Conservation (phyloP, 1,284 basidiomycete genomes). For the Veloboletus limbatus region DNA sequence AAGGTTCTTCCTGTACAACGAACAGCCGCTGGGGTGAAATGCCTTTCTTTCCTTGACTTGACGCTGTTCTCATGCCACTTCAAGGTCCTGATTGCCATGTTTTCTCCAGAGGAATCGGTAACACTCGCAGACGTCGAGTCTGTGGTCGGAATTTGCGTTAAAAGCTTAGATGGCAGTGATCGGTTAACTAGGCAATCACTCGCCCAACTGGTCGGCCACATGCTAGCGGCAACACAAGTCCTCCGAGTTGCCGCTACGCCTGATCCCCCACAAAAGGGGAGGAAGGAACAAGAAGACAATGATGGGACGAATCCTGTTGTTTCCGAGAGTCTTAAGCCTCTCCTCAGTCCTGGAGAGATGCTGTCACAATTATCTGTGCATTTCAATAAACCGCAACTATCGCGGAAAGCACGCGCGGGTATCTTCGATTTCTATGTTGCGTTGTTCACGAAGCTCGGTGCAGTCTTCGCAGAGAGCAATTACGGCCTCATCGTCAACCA, state of each 20-base stretch:
- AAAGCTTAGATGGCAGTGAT: conserved; percentile 80
- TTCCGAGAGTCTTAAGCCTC: conserved; percentile 64
- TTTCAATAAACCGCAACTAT: conserved; percentile 72
- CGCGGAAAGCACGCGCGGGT: conserved; percentile 76
- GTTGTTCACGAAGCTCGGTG: conserved; percentile 73
- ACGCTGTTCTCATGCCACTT: conserved; percentile 9
- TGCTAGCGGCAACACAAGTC: conserved; percentile 84
- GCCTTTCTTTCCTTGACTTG: not conserved
- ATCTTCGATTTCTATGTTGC: conserved; percentile 89
- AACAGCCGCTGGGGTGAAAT: conserved; percentile 71
- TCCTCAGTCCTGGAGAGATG: conserved; percentile 82
- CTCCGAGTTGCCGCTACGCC: conserved; percentile 52
- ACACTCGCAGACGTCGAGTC: conserved; percentile 75
- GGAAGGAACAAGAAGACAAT: conserved; percentile 62
- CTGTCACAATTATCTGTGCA: conserved; percentile 72
- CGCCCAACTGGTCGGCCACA: conserved; percentile 76
- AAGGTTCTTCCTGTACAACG: conserved; percentile 87
- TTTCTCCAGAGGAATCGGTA: conserved; percentile 53
- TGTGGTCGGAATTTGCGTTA: conserved; percentile 67
- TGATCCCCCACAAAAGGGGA: conserved; percentile 60
- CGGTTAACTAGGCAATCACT: conserved; percentile 80
- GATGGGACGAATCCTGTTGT: conserved; percentile 47
- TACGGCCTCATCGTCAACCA: conserved; percentile 81
- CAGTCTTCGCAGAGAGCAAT: conserved; percentile 78
- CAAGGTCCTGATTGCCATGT: conserved; percentile 67